A percentile compares a stretch with the other conserved stretches of the same genome.
Conservation (phyloP, 2,329 filamentous ascomycete genomes). For the Fusarium pseudoanthophilum region DNA sequence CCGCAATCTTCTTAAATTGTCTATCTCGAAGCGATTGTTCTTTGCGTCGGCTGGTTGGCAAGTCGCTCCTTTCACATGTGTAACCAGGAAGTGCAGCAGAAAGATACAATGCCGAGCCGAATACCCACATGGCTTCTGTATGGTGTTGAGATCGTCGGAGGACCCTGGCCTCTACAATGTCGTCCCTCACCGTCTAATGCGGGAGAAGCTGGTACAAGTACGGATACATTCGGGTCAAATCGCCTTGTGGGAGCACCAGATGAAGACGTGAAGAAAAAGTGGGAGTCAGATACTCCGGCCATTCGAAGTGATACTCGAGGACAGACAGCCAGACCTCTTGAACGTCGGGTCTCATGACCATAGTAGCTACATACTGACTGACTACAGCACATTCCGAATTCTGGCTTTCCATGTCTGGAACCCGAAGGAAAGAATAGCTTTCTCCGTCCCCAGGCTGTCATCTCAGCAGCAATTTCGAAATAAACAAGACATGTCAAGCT, state of each 20-base stretch:
- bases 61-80: conserved; percentile 23
- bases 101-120: conserved; percentile 4
- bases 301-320: not conserved
- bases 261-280: not conserved
- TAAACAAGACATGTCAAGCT: not conserved
- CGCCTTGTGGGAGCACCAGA: not conserved
- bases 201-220: not conserved
- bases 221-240: not conserved
- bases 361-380: not conserved
- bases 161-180: conserved; percentile 17
- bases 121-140: conserved; percentile 27
- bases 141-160: conserved; percentile 23
- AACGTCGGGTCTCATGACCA: not conserved
- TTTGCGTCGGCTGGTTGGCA: not conserved
- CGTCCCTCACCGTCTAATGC: conserved; percentile 30
- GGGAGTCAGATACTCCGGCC: not conserved
- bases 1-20: not conserved
- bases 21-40: not conserved
- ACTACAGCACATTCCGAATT: not conserved
- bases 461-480: not conserved
- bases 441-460: not conserved
- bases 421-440: not conserved
- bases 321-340: not conserved
- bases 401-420: not conserved
- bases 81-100: conserved; percentile 12